These are phyloP conservation scores for Arthrobotrys sinensis DNA, from an alignment of 2,329 filamentous ascomycete genomes.

Conservation along the genomic window DNA sequence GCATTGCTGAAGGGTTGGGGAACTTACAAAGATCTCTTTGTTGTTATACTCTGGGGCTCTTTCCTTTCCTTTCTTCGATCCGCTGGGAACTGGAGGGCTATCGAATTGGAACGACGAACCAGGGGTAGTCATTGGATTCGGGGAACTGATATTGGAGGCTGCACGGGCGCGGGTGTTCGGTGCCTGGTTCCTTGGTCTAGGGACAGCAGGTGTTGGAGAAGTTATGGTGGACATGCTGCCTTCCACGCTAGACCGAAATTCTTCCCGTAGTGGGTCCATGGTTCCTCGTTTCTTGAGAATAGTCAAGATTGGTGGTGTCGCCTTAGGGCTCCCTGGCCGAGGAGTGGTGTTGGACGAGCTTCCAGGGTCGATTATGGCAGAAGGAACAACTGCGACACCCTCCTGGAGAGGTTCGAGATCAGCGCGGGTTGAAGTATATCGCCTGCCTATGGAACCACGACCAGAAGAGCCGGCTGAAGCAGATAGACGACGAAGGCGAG, in stretches of 20 bases:
- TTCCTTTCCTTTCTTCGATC: conserved; percentile 59
- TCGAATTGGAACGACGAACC: conserved; percentile 45
- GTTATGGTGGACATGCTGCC: conserved; percentile 24
- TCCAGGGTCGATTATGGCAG: conserved; percentile 22
- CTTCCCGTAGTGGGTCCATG: conserved; percentile 55
- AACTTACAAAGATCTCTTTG: conserved; percentile 61
- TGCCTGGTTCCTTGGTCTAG: conserved; percentile 29
- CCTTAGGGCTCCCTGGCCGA: conserved; percentile 53
- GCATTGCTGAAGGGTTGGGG: neutral
- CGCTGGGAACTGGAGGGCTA: conserved; percentile 22
- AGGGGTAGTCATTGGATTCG: conserved; percentile 39
- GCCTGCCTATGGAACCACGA: conserved; percentile 27
- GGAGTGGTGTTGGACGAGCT: conserved; percentile 45
- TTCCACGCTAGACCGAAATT: conserved; percentile 38
- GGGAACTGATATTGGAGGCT: conserved; percentile 41
- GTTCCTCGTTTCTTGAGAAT: conserved; percentile 54
- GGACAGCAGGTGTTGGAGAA: conserved; percentile 16
- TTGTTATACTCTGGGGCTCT: conserved; percentile 37
- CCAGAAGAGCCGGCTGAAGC: conserved; percentile 39
- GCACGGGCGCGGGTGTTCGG: conserved; percentile 36
- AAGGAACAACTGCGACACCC: conserved; percentile 30
- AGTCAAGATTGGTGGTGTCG: conserved; percentile 55
- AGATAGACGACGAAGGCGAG: conserved; percentile 45
- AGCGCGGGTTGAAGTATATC: conserved; percentile 30
- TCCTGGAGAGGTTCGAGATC: conserved; percentile 53